Evolutionary conservation across 306 rosid genomes (phyloP), one percentile per base, ranked within the genome.

Genomic region (Vachellia pachyceras): DNA sequence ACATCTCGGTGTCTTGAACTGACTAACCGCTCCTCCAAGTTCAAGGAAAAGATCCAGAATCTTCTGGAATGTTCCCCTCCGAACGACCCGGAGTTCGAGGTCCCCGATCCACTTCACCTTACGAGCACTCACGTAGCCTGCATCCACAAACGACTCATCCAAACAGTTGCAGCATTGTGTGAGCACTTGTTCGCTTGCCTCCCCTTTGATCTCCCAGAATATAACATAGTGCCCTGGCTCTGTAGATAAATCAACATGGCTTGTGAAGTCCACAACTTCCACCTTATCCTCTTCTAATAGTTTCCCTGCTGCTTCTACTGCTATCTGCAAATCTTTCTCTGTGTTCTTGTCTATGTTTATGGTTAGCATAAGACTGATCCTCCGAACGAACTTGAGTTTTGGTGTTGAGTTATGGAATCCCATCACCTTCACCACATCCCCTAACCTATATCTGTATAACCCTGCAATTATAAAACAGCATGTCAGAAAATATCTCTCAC

Each of bases 261-360:
- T 96, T 6, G 94, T 81, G 78, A 89, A 96, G 57, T 96, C 99
- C 55, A 96, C 89, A 10, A 96, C 87, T 45, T 96, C 99, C 5
- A 85, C 10, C 36, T 90, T 90, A 17, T 92, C 92, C 8, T 77
- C 94, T 3, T 87, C 85, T 61, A 96, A 69, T 17, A 87, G 15
- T 80, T 79, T 86, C 1, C 75, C 83, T 0, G 94, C 98, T 9
- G 79, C 94, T 78, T 91, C 99, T 35, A 96, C 98, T 0, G 97
- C 80, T 55, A 90, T 47, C 60, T 96, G 99, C 33, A 96, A 76
- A 75, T 96, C 99, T 41, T 89, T 89, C 84, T 96, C 98, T 0
- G 99, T 93, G 91, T 86, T 96, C 94, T 96, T 96, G 94, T 96
- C 99, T 0, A 96, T 96, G 90, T 96, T 89, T 20, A 96, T 78